Conservation (phyloP, 345 rosid species). For the Garcia nutans region DNA sequence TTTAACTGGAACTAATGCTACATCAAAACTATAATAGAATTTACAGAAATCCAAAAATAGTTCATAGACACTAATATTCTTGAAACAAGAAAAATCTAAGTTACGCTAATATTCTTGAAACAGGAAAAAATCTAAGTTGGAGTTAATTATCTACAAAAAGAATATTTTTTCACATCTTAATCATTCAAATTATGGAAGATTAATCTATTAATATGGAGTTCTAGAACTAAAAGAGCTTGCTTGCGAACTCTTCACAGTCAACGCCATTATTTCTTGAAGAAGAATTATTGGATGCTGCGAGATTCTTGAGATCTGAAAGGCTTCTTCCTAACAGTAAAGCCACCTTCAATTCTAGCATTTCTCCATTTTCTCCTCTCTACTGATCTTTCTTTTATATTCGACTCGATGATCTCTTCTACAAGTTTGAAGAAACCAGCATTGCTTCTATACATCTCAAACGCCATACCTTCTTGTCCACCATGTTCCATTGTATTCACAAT, state of each 20-base stretch:
- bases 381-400: slow-evolving; percentile 32
- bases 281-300: slow-evolving; percentile 17
- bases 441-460: slow-evolving; percentile 52
- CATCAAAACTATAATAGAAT: no score
- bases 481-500: slow-evolving; percentile 44
- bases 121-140: no score
- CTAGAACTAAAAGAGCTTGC: slow-evolving; percentile 41
- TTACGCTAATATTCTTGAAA: no score
- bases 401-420: slow-evolving; percentile 44
- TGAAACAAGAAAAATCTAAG: no score
- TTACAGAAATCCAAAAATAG: no score
- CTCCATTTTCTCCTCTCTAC: slow-evolving; percentile 44
- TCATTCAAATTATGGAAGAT: not conserved
- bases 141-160: not conserved
- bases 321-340: slow-evolving; percentile 51
- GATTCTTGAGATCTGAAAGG: slow-evolving; percentile 39
- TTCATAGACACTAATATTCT: no score
- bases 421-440: slow-evolving; percentile 49
- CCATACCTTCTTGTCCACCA: slow-evolving; percentile 54
- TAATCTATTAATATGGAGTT: not conserved
- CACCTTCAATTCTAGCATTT: slow-evolving; percentile 37
- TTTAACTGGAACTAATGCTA: no score
- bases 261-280: slow-evolving; percentile 15
- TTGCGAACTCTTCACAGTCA: slow-evolving; percentile 41
- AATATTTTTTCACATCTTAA: not conserved